phyloP scores from a whole-genome alignment of 176 grass and related monocot genomes.

The Areca catechu region DNA sequence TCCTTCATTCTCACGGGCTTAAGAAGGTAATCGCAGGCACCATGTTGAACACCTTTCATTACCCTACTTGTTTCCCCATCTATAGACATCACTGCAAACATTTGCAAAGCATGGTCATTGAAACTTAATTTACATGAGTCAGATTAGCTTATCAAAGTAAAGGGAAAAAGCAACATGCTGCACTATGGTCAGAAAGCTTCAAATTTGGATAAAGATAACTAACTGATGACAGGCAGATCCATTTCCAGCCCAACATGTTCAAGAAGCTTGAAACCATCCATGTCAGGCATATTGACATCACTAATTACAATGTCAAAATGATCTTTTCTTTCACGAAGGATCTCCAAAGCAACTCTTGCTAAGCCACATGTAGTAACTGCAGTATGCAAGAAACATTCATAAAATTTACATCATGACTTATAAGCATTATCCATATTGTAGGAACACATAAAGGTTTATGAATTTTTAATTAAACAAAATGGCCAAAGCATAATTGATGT shows the following conservation, averaged over 20 bases:
- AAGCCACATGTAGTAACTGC: constrained; percentile 80
- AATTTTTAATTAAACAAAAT: not conserved
- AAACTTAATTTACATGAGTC: too few species aligned
- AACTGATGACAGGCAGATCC: constrained; percentile 10
- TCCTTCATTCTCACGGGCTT: constrained; percentile 4
- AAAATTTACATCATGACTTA: not conserved
- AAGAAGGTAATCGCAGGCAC: constrained; percentile 1
- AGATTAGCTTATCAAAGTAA: too few species aligned
- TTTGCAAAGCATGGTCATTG: not conserved
- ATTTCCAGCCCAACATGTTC: constrained; percentile 9
- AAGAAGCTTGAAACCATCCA: constrained; percentile 10
- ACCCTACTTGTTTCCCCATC: constrained; percentile 92
- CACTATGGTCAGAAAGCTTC: not conserved
- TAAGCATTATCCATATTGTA: not conserved
- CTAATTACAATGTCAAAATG: constrained; percentile 6
- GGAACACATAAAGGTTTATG: not conserved
- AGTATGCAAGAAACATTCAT: not conserved
- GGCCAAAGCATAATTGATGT: too few species aligned
- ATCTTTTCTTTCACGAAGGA: constrained; percentile 13
- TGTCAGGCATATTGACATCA: constrained; percentile 12
- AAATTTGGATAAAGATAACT: constrained; percentile 8
- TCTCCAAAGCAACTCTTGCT: constrained; percentile 70
- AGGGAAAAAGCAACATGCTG: too few species aligned
- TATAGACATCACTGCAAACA: constrained; percentile 95
- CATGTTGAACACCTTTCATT: constrained; percentile 91